phyloP scores from a whole-genome alignment of 352 stramenopile species.

The Phytopythium oedochilum region DNA sequence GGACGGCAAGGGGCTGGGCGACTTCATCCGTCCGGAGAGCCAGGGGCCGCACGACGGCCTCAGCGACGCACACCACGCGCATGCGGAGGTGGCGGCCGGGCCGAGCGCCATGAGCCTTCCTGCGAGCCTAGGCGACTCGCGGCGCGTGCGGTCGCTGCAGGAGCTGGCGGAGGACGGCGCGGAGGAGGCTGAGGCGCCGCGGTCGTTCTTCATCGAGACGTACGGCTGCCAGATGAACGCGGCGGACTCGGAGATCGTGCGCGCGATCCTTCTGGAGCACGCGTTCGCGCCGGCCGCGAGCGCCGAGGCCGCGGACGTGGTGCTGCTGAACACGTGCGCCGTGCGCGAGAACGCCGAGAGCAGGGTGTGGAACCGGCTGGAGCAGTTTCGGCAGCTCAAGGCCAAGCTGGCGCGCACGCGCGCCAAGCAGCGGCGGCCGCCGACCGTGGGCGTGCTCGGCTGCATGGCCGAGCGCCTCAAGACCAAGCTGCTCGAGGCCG shows the following conservation, averaged over 20 bases:
- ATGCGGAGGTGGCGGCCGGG: slow-evolving; percentile 19
- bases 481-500: slow-evolving; percentile 91
- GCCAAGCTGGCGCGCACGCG: slow-evolving; percentile 65
- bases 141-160: slow-evolving; percentile 44
- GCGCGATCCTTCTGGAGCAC: slow-evolving; percentile 86
- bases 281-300: slow-evolving; percentile 54
- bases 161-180: slow-evolving; percentile 45
- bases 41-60: background rate
- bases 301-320: slow-evolving; percentile 87
- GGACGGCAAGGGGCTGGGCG: slow-evolving; percentile 48
- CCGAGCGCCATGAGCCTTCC: slow-evolving; percentile 81
- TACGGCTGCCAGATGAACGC: slow-evolving; percentile 99
- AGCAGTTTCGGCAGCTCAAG: slow-evolving; percentile 73
- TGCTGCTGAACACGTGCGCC: slow-evolving; percentile 99
- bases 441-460: slow-evolving; percentile 94
- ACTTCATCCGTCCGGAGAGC: slow-evolving; percentile 64
- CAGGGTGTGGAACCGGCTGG: slow-evolving; percentile 90
- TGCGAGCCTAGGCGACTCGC: slow-evolving; percentile 8
- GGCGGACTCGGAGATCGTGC: slow-evolving; percentile 98
- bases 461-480: slow-evolving; percentile 99
- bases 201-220: slow-evolving; percentile 89
- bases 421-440: slow-evolving; percentile 35
- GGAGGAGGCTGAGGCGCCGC: slow-evolving; percentile 1
- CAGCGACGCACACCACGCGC: slow-evolving; percentile 20
- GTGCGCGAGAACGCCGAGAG: slow-evolving; percentile 98